These are phyloP conservation scores for Aspergillus sp. DNA, from an alignment of 2,329 filamentous ascomycete genomes.

Conservation along the genomic window DNA sequence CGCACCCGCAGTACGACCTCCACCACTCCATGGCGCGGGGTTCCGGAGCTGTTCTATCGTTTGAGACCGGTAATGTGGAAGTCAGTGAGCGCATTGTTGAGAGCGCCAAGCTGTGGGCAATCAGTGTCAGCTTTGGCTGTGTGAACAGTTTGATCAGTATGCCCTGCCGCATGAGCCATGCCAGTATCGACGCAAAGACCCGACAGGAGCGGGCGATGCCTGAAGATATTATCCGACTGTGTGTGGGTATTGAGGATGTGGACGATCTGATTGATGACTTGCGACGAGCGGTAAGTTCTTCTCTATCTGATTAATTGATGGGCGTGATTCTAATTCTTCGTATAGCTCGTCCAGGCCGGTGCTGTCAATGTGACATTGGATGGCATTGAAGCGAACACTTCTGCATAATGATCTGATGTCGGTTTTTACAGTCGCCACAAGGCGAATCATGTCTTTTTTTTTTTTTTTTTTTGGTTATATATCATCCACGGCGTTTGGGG, in stretches of 20 bases:
- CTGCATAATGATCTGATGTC: conserved; percentile 3
- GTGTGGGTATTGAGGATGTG: conserved; percentile 91
- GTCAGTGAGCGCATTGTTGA: conserved; percentile 92
- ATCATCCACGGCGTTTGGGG: no score
- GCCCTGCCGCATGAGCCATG: conserved; percentile 99
- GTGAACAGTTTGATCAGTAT: conserved; percentile 99
- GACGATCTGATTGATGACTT: conserved; percentile 92
- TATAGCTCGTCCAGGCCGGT: conserved; percentile 83
- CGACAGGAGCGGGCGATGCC: conserved; percentile 84
- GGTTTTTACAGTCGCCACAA: neutral
- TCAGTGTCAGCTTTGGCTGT: conserved; percentile 95
- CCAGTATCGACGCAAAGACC: conserved; percentile 94
- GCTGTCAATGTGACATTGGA: conserved; percentile 83
- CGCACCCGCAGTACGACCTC: conserved; percentile 92
- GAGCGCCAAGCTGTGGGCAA: conserved; percentile 84
- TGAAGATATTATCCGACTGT: conserved; percentile 92
- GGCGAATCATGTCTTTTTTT: neutral
- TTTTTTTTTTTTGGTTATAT: neutral
- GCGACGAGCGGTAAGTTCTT: conserved; percentile 71
- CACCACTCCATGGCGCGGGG: conserved; percentile 95
- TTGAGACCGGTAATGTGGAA: conserved; percentile 83
- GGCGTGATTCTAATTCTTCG: conserved; percentile 5
- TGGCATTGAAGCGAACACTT: conserved; percentile 63
- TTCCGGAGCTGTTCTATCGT: conserved; percentile 88
- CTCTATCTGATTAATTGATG: neutral